Base-by-base conservation (phyloP, 345 rosid species). In the Eucalyptus regnans region DNA sequence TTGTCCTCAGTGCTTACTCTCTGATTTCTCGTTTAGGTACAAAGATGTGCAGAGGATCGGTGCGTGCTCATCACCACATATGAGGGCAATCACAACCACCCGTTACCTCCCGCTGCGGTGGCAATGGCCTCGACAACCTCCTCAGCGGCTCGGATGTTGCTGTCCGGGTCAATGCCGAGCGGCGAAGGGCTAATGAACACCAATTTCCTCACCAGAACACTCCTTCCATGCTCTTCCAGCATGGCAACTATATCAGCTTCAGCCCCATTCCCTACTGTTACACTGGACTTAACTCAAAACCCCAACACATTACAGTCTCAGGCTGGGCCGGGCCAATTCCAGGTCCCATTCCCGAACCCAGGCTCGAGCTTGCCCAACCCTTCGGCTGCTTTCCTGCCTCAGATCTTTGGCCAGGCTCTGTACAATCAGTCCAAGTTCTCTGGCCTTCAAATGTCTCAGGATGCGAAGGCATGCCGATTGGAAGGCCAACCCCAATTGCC, bases 231-330 rank as follows among this genome's bases (percentile, higher is more conserved):
- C 90, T 96, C 99, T n/a, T 94, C 99, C 37, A 96, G 95, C 95
- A 94, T 98, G 96, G 99, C 98, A 33, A 95, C 99, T 1, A 94
- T 98, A 76, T 98, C 99, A 87, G 99, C 99, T 48, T 96, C 99
- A 12, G 98, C 99, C 46, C 99, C 98, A 64, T 98, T 98, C 84
- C 99, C 99, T 15, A 98, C 99, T 31, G 95, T 98, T 29, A 98
- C 99, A 86, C 89, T 98, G 88, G 99, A 98, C 95, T 92, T 98
- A 33, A 96, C 96, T 89, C 98, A 89, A 64, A 88, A 86, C 60
- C 94, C 93, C 22, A 93, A 91, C 92, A 49, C 83, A 6, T 48
- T 92, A 71, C 94, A 93, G 66, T 43, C 91, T 86, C 95, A 91
- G 44, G 92, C 90, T 43, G 81, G 89, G 13, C 92, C 91, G 8